phyloP scores from a whole-genome alignment of 2,329 filamentous ascomycete genomes.

The Fusarium neocosmosporiellum region DNA sequence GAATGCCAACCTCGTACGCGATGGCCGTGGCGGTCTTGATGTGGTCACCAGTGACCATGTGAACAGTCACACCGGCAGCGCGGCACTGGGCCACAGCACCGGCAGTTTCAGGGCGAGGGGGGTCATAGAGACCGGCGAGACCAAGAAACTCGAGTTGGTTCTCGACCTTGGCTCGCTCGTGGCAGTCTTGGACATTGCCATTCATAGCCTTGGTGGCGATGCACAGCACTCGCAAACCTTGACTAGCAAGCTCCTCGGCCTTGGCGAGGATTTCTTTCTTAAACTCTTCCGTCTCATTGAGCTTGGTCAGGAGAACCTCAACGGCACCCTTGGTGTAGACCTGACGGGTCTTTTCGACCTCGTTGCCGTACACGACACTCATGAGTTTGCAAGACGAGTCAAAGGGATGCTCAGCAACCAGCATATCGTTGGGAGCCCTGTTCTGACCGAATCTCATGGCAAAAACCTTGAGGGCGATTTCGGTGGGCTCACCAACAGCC shows the following conservation, averaged over 20 bases:
- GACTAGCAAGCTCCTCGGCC: conserved; percentile 67
- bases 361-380: conserved; percentile 72
- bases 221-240: conserved; percentile 76
- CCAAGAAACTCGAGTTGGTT: conserved; percentile 72
- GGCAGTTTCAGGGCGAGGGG: conserved; percentile 74
- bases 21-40: conserved; percentile 75
- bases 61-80: conserved; percentile 71
- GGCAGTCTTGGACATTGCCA: conserved; percentile 48
- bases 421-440: conserved; percentile 56
- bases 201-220: conserved; percentile 66
- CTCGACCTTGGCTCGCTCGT: conserved; percentile 67
- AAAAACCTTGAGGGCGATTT: conserved; percentile 80
- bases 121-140: conserved; percentile 78
- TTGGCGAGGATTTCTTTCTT: conserved; percentile 60
- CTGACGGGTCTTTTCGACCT: conserved; percentile 48
- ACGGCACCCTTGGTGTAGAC: conserved; percentile 70
- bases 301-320: conserved; percentile 65
- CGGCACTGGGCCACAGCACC: conserved; percentile 69
- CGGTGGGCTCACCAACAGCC: conserved; percentile 75
- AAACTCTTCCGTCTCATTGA: conserved; percentile 59
- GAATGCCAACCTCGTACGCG: conserved; percentile 72
- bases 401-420: conserved; percentile 76
- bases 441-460: conserved; percentile 73
- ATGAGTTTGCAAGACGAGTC: conserved; percentile 80
- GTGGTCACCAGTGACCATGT: conserved; percentile 78